Percentiles rank a stretch among this genome's conserved stretches.
Evolutionary conservation across 768 basidiomycete genomes (phyloP).

Genomic region (Rhodosporidiobolus sp.): DNA sequence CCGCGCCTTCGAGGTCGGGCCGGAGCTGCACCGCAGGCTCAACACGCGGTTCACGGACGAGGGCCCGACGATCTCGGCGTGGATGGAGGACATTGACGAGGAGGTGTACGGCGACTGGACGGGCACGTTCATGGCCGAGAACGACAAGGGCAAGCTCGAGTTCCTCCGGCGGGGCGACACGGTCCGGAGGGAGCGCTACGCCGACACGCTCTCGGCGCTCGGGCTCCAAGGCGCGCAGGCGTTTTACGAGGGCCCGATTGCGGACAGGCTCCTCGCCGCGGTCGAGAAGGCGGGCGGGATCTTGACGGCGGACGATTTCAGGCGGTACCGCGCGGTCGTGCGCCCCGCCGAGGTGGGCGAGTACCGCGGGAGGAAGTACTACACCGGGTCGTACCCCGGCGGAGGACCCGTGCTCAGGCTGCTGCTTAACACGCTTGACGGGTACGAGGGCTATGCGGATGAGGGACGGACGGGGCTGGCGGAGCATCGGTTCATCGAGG

Average conservation of each 20-base stretch:
- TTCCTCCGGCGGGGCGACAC: constrained; percentile 71
- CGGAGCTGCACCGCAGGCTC: constrained; percentile 71
- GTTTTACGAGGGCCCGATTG: constrained; percentile 77
- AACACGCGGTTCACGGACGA: constrained; percentile 52
- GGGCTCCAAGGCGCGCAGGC: constrained; percentile 72
- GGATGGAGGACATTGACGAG: constrained; percentile 59
- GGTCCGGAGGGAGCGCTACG: constrained; percentile 69
- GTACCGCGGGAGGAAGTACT: constrained; percentile 73
- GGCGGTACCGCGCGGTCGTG: constrained; percentile 65
- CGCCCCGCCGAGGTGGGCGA: constrained; percentile 70
- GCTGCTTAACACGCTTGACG: constrained; percentile 85
- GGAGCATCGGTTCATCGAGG: constrained; percentile 76
- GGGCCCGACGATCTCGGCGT: constrained; percentile 36
- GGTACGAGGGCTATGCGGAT: constrained; percentile 57
- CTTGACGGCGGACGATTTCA: constrained; percentile 69
- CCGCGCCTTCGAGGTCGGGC: constrained; percentile 55
- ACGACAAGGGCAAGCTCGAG: constrained; percentile 46
- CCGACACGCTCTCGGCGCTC: constrained; percentile 69
- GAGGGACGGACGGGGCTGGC: constrained; percentile 61
- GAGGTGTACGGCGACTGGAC: constrained; percentile 62
- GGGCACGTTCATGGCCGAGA: constrained; percentile 75
- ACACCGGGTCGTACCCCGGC: constrained; percentile 78
- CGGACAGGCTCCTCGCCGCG: constrained; percentile 71
- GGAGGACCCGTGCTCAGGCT: constrained; percentile 82
- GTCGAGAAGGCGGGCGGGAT: constrained; percentile 72